These are phyloP conservation scores for Macrotyloma uniflorum DNA, from an alignment of 306 rosid species.

Conservation along the genomic window DNA sequence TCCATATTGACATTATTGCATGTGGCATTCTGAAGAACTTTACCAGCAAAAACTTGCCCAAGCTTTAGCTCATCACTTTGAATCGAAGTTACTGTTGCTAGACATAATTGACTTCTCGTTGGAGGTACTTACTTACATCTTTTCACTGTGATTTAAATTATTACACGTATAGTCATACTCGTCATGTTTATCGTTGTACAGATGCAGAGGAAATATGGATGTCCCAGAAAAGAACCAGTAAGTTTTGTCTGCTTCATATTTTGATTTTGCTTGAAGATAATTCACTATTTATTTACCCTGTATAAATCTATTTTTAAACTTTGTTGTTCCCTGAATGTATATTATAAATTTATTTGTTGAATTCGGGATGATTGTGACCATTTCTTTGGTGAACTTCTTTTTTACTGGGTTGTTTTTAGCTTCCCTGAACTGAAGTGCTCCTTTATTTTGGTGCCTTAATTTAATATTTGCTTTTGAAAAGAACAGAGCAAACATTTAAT, in stretches of 20 bases:
- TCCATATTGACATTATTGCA: slow-evolving; percentile 1
- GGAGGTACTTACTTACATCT: slow-evolving; percentile 55
- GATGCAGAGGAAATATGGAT: slow-evolving; percentile 87
- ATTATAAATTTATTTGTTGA: slow-evolving; percentile 4
- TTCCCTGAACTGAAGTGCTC: slow-evolving; percentile 1
- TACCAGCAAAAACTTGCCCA: slow-evolving; percentile 82
- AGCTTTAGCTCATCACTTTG: slow-evolving; percentile 78
- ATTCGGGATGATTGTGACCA: background rate
- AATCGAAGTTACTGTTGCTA: slow-evolving; percentile 76
- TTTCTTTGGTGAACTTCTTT: slow-evolving; percentile 3
- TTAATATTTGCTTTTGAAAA: background rate
- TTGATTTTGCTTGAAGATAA: background rate
- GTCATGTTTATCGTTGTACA: slow-evolving; percentile 48
- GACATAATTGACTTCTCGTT: slow-evolving; percentile 74
- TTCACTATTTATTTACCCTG: slow-evolving; percentile 5
- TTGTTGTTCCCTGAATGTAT: slow-evolving; percentile 13
- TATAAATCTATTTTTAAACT: background rate
- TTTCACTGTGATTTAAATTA: slow-evolving; percentile 22
- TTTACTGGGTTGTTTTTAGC: slow-evolving; percentile 19
- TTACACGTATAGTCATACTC: slow-evolving; percentile 30
- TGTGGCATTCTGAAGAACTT: slow-evolving; percentile 55
- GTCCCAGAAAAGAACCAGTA: slow-evolving; percentile 70
- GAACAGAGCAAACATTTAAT: background rate
- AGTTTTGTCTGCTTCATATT: slow-evolving; percentile 38
- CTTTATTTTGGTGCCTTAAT: background rate